Percentiles rank a stretch among this genome's conserved stretches.
Evolutionary conservation across 2,329 filamentous ascomycete genomes (phyloP).

Genomic region (Aspergillus sp.): DNA sequence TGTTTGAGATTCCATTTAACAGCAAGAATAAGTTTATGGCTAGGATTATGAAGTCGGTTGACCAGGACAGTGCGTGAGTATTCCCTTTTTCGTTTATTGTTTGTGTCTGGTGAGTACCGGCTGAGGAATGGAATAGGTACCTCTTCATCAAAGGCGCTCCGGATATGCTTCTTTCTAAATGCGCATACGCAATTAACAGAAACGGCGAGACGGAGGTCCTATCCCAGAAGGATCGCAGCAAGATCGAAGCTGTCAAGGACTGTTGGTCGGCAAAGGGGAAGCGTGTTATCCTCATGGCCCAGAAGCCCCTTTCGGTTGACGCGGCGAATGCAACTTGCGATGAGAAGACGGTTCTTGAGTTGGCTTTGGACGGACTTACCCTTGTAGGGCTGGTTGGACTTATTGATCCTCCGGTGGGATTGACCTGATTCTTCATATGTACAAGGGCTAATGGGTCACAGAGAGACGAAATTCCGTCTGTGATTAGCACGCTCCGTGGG

Average conservation of each 20-base stretch:
- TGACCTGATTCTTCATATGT: too few species aligned
- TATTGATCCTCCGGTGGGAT: slow-evolving; percentile 53
- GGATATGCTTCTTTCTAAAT: slow-evolving; percentile 68
- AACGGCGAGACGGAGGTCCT: slow-evolving; percentile 45
- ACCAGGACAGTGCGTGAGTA: slow-evolving; percentile 1
- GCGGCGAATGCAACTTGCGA: slow-evolving; percentile 46
- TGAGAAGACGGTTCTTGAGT: slow-evolving; percentile 58
- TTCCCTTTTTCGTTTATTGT: neutral
- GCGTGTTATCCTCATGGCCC: slow-evolving; percentile 65
- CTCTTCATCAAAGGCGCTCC: slow-evolving; percentile 75
- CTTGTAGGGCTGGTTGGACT: slow-evolving; percentile 60
- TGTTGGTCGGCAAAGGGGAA: slow-evolving; percentile 68
- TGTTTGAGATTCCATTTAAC: slow-evolving; percentile 72
- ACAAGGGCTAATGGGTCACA: neutral
- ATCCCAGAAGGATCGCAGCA: slow-evolving; percentile 5
- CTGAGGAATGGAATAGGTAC: slow-evolving; percentile 27
- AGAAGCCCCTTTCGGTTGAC: slow-evolving; percentile 53
- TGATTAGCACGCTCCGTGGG: slow-evolving; percentile 62
- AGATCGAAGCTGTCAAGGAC: slow-evolving; percentile 63
- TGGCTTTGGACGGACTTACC: slow-evolving; percentile 51
- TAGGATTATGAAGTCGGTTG: slow-evolving; percentile 52
- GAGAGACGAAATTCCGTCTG: slow-evolving; percentile 59
- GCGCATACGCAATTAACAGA: slow-evolving; percentile 56
- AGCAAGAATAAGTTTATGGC: slow-evolving; percentile 85
- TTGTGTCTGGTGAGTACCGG: neutral